phyloP scores from a whole-genome alignment of 2,329 filamentous ascomycete genomes.

The Endocalyx cinctus region DNA sequence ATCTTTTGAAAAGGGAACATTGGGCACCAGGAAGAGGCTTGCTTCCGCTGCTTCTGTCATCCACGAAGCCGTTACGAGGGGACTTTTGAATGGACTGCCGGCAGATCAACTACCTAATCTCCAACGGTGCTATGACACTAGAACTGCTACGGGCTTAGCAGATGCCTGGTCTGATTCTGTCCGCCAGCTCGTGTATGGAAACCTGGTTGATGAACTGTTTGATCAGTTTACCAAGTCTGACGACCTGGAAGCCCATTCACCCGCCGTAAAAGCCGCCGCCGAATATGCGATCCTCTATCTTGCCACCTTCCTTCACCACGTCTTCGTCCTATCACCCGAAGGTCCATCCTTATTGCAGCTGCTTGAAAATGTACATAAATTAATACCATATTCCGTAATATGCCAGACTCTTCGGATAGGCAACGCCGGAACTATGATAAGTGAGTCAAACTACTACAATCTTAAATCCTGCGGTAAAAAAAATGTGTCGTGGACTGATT shows the following conservation, averaged over 20 bases:
- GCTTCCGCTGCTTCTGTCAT: slow-evolving; percentile 67
- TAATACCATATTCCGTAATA: slow-evolving; percentile 68
- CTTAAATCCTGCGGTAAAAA: no score
- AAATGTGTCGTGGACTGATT: no score
- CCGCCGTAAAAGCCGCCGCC: slow-evolving; percentile 57
- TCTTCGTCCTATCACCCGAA: slow-evolving; percentile 68
- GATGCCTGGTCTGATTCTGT: slow-evolving; percentile 64
- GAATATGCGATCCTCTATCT: slow-evolving; percentile 55
- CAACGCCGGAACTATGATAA: slow-evolving; percentile 79
- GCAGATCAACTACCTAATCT: slow-evolving; percentile 20
- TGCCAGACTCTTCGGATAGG: slow-evolving; percentile 70
- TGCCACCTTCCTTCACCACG: slow-evolving; percentile 69
- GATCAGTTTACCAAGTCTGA: slow-evolving; percentile 55
- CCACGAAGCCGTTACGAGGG: slow-evolving; percentile 65
- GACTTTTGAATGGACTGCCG: slow-evolving; percentile 58
- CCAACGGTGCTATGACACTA: slow-evolving; percentile 48
- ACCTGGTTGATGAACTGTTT: slow-evolving; percentile 62
- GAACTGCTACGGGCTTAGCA: slow-evolving; percentile 55
- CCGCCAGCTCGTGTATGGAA: slow-evolving; percentile 62
- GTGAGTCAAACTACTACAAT: no score
- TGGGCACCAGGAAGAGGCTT: slow-evolving; percentile 71
- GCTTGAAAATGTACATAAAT: slow-evolving; percentile 62
- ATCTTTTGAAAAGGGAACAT: slow-evolving; percentile 73
- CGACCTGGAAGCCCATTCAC: slow-evolving; percentile 60
- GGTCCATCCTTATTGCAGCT: slow-evolving; percentile 70